Evolutionary conservation across 306 rosid genomes (phyloP), one percentile per base, ranked within the genome.

Genomic region (Macrotyloma uniflorum): DNA sequence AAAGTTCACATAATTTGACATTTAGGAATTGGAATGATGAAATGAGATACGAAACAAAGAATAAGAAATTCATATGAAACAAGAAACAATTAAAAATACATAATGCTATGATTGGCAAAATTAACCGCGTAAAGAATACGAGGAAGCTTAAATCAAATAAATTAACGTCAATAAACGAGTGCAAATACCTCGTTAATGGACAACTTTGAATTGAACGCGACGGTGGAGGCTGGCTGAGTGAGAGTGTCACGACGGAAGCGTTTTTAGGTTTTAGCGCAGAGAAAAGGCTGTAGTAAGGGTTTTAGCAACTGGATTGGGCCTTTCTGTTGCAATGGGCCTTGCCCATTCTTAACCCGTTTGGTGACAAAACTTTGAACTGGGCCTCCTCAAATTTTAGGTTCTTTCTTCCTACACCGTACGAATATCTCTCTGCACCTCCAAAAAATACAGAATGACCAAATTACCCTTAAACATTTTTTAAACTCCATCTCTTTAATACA

Each of bases 271-370:
- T 65, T 11, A 19, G 51, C 50, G 11, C 50, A 1, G 18, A 65
- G 12, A 19, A 19, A n/a, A 61, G n/a, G 1, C 24, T 62, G 67
- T 19, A 5, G 13, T 15, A 64, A 64, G 30, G 71, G 71, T 65
- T 65, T 65, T 33, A 36, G 5, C 2, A 6, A 65, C n/a, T 65
- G 33, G 71, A 38, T 65, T 65, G 71, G 71, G 71, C 71, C 42
- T 20, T 18, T 5, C 24, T 63, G 8, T 2, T 18, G 23, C 4
- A 8, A 20, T 8, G 12, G 57, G 10, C 53, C 54, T 0, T 49
- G 10, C 57, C 9, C n/a, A n/a, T n/a, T n/a, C n/a, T n/a, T n/a
- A n/a, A n/a, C n/a, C n/a, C n/a, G n/a, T n/a, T n/a, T n/a, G n/a
- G n/a, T n/a, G n/a, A n/a, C n/a, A n/a, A n/a, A n/a, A n/a, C n/a